These are phyloP conservation scores for Saturnispora halmiae DNA, from an alignment of 805 yeast genomes.

Conservation along the genomic window DNA sequence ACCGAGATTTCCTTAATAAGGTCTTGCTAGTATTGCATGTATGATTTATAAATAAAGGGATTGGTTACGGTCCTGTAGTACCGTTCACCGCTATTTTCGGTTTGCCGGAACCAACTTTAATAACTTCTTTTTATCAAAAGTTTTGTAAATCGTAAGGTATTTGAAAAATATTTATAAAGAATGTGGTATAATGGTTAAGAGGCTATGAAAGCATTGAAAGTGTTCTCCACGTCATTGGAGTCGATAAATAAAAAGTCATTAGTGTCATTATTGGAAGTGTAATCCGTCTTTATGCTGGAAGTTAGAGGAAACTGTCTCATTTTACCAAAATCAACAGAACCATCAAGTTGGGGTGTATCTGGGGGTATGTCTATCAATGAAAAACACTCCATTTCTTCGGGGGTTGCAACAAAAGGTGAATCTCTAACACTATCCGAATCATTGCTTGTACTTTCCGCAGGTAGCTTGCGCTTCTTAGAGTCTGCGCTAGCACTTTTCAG, in stretches of 20 bases:
- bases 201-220: background rate
- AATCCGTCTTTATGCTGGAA: background rate
- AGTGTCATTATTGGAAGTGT: background rate
- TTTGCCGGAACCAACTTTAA: no score
- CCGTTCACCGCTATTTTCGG: no score
- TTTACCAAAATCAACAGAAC: background rate
- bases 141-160: background rate
- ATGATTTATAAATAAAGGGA: no score
- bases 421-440: background rate
- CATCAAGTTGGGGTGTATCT: background rate
- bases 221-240: background rate
- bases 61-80: no score
- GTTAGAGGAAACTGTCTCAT: background rate
- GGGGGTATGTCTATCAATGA: slow-evolving; percentile 7
- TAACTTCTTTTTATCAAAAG: no score
- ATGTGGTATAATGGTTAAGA: background rate
- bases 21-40: no score
- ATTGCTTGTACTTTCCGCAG: slow-evolving; percentile 1
- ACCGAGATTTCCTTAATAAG: no score
- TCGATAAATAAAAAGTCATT: background rate
- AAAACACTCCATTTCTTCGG: slow-evolving; percentile 7
- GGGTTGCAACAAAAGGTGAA: background rate
- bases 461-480: background rate
- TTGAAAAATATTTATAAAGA: background rate
- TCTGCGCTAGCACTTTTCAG: slow-evolving; percentile 27